Conservation (phyloP, 495 filamentous ascomycete species). For the Neurospora sp. region DNA sequence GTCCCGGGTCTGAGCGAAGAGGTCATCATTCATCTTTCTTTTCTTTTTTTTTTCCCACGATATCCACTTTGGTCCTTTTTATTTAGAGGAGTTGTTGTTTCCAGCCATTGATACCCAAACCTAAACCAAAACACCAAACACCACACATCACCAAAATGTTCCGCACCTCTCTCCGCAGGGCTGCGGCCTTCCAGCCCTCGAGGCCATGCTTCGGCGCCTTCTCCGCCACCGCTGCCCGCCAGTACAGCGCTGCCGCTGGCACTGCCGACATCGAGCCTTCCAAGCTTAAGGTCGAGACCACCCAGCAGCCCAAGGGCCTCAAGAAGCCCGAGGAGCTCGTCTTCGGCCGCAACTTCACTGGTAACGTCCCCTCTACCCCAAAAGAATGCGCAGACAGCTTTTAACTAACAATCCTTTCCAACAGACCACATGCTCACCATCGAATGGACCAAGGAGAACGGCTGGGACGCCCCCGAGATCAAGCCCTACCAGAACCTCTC, state of each 20-base stretch:
- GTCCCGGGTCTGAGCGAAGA: not conserved
- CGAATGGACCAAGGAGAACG: conserved; percentile 75
- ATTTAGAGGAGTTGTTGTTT: not conserved
- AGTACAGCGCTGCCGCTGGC: conserved; percentile 52
- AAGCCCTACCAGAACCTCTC: conserved; percentile 93
- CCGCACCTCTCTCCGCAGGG: conserved; percentile 8
- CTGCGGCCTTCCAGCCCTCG: conserved; percentile 15
- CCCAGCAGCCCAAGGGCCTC: conserved; percentile 62
- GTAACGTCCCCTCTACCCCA: conserved; percentile 27
- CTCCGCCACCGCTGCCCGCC: conserved; percentile 13
- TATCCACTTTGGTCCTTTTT: not conserved
- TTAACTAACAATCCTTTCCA: not conserved
- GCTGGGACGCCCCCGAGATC: conserved; percentile 73
- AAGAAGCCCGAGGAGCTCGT: conserved; percentile 67
- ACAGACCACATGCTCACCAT: conserved; percentile 93
- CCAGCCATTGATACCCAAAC: not conserved
- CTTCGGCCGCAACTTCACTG: conserved; percentile 83
- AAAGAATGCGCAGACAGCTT: not conserved
- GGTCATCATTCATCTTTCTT: not conserved
- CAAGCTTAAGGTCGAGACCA: conserved; percentile 65
- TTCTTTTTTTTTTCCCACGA: not conserved
- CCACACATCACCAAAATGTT: not conserved
- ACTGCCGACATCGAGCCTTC: conserved; percentile 60
- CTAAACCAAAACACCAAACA: not conserved
- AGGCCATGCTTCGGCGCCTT: conserved; percentile 1